Percentiles rank a stretch among this genome's conserved stretches.
Evolutionary conservation across 257 asterid genomes (phyloP).

Genomic region (Anisodus tanguticus): DNA sequence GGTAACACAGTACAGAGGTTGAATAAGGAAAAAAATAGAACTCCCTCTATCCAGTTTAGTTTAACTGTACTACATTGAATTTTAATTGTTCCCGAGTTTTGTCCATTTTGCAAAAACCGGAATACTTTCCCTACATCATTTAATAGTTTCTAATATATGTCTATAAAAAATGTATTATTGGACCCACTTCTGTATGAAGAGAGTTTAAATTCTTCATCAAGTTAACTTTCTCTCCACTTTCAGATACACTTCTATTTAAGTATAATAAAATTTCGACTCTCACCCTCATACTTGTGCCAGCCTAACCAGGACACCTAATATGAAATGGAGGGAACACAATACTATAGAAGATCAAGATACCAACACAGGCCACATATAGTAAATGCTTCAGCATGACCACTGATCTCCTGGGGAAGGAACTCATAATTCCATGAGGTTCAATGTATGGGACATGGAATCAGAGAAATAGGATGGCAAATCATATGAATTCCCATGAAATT

Average conservation of each 20-base stretch:
- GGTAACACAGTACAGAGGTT: not conserved
- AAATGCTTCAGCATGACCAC: not conserved
- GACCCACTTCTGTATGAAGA: not conserved
- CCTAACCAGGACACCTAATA: not conserved
- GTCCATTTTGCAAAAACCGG: not conserved
- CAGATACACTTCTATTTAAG: not conserved
- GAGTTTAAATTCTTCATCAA: conserved; percentile 3
- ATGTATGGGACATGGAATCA: not conserved
- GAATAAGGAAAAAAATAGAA: not conserved
- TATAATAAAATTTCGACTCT: not conserved
- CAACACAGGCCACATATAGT: not conserved
- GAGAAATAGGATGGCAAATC: not conserved
- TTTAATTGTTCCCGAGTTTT: not conserved
- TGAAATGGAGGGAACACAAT: not conserved
- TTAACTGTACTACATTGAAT: not conserved
- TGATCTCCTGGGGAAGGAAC: not conserved
- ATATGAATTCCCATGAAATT: not conserved
- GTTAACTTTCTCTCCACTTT: not conserved
- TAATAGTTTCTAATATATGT: not conserved
- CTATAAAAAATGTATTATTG: not conserved
- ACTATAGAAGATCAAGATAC: not conserved
- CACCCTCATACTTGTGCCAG: not conserved
- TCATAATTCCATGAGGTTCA: not conserved
- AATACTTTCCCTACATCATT: not conserved
- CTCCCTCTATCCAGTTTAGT: not conserved